These are phyloP conservation scores for Candida ascalaphidarum DNA, from an alignment of 805 yeast genomes.

Conservation along the genomic window DNA sequence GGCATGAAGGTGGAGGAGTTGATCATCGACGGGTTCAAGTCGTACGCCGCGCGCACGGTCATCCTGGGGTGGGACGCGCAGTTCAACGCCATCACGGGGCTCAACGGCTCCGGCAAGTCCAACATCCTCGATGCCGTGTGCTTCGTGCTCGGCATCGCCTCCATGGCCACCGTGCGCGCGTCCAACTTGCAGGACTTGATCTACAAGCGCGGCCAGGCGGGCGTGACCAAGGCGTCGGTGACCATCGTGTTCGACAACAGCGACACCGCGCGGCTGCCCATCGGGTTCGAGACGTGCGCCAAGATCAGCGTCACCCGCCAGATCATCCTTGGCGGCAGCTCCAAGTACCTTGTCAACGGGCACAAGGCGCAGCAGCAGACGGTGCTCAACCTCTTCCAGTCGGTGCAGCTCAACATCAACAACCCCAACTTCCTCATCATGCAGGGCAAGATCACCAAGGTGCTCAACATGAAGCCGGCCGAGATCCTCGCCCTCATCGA, in stretches of 20 bases:
- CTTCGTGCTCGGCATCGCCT: slow-evolving; percentile 93
- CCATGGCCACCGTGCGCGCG: slow-evolving; percentile 94
- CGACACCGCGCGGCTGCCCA: slow-evolving; percentile 71
- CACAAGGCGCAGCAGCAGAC: slow-evolving; percentile 94
- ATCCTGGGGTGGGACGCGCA: slow-evolving; percentile 93
- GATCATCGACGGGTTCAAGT: slow-evolving; percentile 94
- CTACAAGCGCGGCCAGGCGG: slow-evolving; percentile 96
- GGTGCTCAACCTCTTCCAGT: slow-evolving; percentile 82
- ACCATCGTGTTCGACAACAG: slow-evolving; percentile 90
- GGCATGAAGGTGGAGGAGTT: slow-evolving; percentile 92
- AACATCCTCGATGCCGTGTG: slow-evolving; percentile 95
- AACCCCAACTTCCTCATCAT: slow-evolving; percentile 95
- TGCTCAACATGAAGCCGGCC: slow-evolving; percentile 88
- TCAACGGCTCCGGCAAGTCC: slow-evolving; percentile 96
- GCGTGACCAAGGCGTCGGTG: slow-evolving; percentile 93
- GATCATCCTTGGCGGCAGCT: slow-evolving; percentile 81
- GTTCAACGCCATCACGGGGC: slow-evolving; percentile 95
- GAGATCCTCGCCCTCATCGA: slow-evolving; percentile 88
- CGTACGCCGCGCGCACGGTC: slow-evolving; percentile 94
- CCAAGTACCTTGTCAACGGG: slow-evolving; percentile 90
- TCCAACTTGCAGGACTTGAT: slow-evolving; percentile 88
- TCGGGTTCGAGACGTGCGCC: slow-evolving; percentile 71
- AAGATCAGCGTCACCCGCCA: slow-evolving; percentile 90
- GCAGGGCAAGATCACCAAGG: slow-evolving; percentile 98
- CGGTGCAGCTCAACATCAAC: slow-evolving; percentile 91